phyloP scores from a whole-genome alignment of 305 asterid species.

The Fraxinus sp. region DNA sequence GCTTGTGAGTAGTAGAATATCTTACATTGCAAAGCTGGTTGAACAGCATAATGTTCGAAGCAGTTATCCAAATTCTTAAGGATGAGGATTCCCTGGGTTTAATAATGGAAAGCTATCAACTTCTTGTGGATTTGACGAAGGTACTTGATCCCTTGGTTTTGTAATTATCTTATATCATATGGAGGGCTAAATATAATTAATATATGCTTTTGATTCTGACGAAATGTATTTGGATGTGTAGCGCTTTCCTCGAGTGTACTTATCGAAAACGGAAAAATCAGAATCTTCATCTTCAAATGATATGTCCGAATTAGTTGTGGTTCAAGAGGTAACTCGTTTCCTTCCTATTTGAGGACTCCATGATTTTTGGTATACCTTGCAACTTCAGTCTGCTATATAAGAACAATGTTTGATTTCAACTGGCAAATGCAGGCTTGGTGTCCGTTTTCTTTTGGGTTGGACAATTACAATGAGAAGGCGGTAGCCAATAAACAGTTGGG shows the following conservation, averaged over 20 bases:
- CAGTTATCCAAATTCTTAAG: constrained; percentile 63
- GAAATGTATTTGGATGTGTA: constrained; percentile 24
- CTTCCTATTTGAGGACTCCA: constrained; percentile 23
- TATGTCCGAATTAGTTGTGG: constrained; percentile 34
- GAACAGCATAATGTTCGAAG: constrained; percentile 69
- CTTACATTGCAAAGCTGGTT: constrained; percentile 24
- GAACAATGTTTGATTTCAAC: constrained; percentile 13
- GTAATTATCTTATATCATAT: neutral
- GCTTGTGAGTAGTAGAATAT: constrained; percentile 6
- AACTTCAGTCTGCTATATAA: constrained; percentile 14
- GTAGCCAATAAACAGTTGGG: constrained; percentile 34
- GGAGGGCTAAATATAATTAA: constrained; percentile 2
- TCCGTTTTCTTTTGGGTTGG: constrained; percentile 61
- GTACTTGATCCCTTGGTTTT: constrained; percentile 31
- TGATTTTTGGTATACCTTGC: constrained; percentile 2
- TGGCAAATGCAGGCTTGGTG: constrained; percentile 67
- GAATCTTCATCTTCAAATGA: constrained; percentile 40
- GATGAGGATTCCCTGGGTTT: constrained; percentile 71
- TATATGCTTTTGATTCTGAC: constrained; percentile 17
- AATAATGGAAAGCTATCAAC: constrained; percentile 68
- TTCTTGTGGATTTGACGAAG: constrained; percentile 69
- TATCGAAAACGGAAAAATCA: constrained; percentile 39
- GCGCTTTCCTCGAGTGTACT: constrained; percentile 64
- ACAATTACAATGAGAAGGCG: constrained; percentile 40
- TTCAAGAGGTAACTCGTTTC: constrained; percentile 61